phyloP scores from a whole-genome alignment of 140 eudicot species.

The Stevia rebaudiana region DNA sequence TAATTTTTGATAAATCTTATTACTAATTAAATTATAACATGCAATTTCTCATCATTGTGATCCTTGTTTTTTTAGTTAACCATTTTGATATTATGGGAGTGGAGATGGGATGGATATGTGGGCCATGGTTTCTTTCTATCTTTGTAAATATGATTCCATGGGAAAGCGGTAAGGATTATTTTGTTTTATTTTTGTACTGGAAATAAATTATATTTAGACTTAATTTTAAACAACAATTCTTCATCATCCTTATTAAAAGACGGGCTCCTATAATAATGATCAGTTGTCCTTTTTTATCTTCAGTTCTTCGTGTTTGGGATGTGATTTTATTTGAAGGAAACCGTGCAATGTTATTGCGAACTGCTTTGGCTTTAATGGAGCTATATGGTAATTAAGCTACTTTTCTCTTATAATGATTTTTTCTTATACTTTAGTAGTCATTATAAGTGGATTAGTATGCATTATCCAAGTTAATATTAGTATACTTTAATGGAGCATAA shows the following conservation, averaged over 20 bases:
- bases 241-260: no score
- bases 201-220: neutral
- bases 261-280: no score
- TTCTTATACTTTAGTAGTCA: no score
- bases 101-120: conserved; percentile 83
- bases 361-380: conserved; percentile 94
- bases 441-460: no score
- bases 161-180: conserved; percentile 73
- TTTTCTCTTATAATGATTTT: neutral
- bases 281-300: conserved; percentile 17
- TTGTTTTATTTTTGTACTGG: neutral
- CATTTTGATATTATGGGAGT: conserved; percentile 91
- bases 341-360: conserved; percentile 93
- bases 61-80: conserved; percentile 52
- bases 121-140: conserved; percentile 80
- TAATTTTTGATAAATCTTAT: neutral
- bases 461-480: no score
- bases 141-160: conserved; percentile 88
- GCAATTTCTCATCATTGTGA: conserved; percentile 17
- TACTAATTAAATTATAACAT: conserved; percentile 7
- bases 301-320: conserved; percentile 99
- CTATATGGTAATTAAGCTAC: conserved; percentile 56
- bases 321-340: conserved; percentile 94
- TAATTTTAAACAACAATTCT: no score
- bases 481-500: no score